phyloP scores from a whole-genome alignment of 225 moss, liverwort and hornwort species.

The Physcomitrium patens region DNA sequence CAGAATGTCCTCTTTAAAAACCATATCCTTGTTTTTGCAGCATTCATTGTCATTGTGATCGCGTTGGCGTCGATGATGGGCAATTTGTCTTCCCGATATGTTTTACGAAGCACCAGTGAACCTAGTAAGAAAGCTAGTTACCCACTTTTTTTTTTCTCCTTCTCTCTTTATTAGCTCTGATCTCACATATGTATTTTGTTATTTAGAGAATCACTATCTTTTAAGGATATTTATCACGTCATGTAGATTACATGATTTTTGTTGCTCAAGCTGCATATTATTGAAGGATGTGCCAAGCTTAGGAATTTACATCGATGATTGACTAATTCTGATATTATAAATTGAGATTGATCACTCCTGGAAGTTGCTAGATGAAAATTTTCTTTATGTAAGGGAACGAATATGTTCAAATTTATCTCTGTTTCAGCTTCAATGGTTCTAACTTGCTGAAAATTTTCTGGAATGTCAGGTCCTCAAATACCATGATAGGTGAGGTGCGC shows the following conservation, averaged over 20 bases:
- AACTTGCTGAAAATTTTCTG: constrained; percentile 8
- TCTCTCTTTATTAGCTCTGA: neutral
- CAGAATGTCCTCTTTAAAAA: neutral
- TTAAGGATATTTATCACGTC: neutral
- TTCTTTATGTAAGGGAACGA: neutral
- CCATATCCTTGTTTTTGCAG: constrained; percentile 18
- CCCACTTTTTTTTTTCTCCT: neutral
- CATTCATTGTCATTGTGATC: constrained; percentile 38
- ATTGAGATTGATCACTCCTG: neutral
- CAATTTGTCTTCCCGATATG: constrained; percentile 32
- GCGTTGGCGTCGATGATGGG: constrained; percentile 43
- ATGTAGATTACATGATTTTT: neutral
- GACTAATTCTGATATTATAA: neutral
- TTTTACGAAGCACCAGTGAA: neutral
- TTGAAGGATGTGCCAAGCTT: neutral
- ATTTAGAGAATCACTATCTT: neutral
- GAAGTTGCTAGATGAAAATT: neutral
- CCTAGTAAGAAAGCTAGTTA: constrained; percentile 10
- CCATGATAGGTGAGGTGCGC: constrained; percentile 21
- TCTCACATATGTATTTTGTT: neutral
- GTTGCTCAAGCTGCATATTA: neutral
- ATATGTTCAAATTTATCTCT: neutral
- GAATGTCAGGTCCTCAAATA: constrained; percentile 27
- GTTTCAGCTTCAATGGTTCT: neutral
- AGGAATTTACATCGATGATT: neutral